A percentile compares a stretch with the other conserved stretches of the same genome.
These are phyloP conservation scores for Trifolium dubium DNA, from an alignment of 306 rosid species.

Conservation along the genomic window DNA sequence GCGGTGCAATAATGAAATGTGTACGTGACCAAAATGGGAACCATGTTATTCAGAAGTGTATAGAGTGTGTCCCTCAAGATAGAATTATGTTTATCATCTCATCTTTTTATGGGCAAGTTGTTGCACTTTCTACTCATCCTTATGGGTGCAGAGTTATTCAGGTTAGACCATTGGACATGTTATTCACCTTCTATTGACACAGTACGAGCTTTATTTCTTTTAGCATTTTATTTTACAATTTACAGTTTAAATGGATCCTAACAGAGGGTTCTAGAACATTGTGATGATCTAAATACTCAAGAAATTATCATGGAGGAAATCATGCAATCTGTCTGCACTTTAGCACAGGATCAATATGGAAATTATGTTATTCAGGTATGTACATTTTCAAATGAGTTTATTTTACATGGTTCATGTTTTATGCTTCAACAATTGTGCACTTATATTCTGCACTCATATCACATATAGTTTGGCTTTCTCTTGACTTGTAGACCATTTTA, in stretches of 20 bases:
- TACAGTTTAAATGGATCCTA: conserved; percentile 45
- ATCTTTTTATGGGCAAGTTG: conserved; percentile 92
- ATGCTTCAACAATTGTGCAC: conserved; percentile 14
- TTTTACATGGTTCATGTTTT: conserved; percentile 21
- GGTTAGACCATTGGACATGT: conserved; percentile 53
- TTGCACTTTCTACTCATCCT: conserved; percentile 93
- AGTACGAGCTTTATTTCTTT: conserved; percentile 36
- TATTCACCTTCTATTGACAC: conserved; percentile 18
- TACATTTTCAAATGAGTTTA: conserved; percentile 12
- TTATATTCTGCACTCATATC: conserved; percentile 1
- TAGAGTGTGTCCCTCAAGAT: conserved; percentile 92
- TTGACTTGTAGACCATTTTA: conserved; percentile 10
- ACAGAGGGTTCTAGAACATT: conserved; percentile 96
- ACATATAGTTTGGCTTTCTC: conserved; percentile 19
- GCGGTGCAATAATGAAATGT: conserved; percentile 87
- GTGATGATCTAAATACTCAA: conserved; percentile 77
- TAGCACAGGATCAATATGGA: conserved; percentile 98
- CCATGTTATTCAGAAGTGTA: conserved; percentile 92
- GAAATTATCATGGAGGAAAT: conserved; percentile 90
- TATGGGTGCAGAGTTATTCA: conserved; percentile 98
- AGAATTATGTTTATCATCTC: conserved; percentile 84
- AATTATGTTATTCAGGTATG: conserved; percentile 96
- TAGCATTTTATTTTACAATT: conserved; percentile 33
- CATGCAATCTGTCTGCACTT: conserved; percentile 83
- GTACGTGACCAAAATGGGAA: conserved; percentile 97